Conservation (phyloP, 2,329 filamentous ascomycete species). For the Ciborinia camelliae region DNA sequence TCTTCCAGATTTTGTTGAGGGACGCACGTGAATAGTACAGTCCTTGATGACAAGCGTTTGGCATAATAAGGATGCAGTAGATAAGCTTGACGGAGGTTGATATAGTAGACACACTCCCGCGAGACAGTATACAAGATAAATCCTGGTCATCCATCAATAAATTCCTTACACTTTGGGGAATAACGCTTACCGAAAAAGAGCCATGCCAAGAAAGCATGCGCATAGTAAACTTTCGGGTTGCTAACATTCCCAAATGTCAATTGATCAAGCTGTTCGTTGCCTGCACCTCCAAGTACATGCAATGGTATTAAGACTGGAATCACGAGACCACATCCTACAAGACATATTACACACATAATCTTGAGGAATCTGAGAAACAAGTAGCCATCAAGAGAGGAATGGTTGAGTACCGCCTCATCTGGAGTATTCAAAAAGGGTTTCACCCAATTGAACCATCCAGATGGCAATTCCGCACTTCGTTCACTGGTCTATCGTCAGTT, state of each 20-base stretch:
- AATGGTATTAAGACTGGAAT: conserved; percentile 64
- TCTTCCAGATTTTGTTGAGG: conserved; percentile 57
- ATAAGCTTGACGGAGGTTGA: conserved; percentile 67
- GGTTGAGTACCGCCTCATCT: conserved; percentile 50
- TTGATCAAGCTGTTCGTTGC: conserved; percentile 52
- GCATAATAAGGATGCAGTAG: conserved; percentile 63
- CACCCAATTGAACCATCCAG: conserved; percentile 40
- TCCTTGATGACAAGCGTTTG: conserved; percentile 62
- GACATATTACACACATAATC: conserved; percentile 55
- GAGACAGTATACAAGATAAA: conserved; percentile 66
- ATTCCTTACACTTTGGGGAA: not conserved
- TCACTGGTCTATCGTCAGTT: conserved; percentile 32
- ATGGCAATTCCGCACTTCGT: conserved; percentile 33
- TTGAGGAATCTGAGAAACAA: conserved; percentile 64
- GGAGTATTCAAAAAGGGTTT: conserved; percentile 37
- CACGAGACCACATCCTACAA: conserved; percentile 59
- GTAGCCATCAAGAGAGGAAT: conserved; percentile 64
- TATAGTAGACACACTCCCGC: conserved; percentile 63
- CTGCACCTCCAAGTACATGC: conserved; percentile 58
- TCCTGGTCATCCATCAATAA: conserved; percentile 29
- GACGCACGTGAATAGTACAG: conserved; percentile 65
- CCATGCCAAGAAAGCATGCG: conserved; percentile 60
- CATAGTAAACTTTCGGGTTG: conserved; percentile 52
- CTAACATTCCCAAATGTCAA: conserved; percentile 59
- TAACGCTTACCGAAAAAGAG: conserved; percentile 50